A percentile compares a stretch with the other conserved stretches of the same genome.
Evolutionary conservation across 2,329 filamentous ascomycete genomes (phyloP).

Genomic region (Tricladium varicosporioides): DNA sequence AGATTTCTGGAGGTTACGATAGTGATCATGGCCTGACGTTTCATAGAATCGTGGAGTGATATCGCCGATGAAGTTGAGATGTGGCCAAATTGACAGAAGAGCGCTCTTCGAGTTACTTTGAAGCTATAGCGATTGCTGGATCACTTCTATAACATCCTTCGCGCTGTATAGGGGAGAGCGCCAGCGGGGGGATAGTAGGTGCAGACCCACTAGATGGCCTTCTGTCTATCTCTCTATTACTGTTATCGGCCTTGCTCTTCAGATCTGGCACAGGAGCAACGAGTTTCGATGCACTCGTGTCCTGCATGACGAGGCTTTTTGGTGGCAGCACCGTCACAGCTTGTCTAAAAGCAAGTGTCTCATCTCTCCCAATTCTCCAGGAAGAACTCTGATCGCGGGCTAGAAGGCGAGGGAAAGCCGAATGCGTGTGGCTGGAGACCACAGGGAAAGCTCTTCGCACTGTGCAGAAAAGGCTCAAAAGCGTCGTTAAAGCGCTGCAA

Average conservation of each 20-base stretch:
- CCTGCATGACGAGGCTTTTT: slow-evolving; percentile 15
- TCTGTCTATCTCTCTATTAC: neutral
- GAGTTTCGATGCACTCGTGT: slow-evolving; percentile 6
- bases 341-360: neutral
- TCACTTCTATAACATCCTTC: too few species aligned
- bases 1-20: neutral
- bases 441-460: slow-evolving; percentile 1
- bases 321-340: slow-evolving; percentile 1
- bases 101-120: too few species aligned
- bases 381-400: neutral
- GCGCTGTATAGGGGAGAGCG: too few species aligned
- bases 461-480: slow-evolving; percentile 5
- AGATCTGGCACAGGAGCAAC: neutral
- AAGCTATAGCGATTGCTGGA: too few species aligned
- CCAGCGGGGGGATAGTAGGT: too few species aligned
- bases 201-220: too few species aligned
- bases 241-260: neutral
- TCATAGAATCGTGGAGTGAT: neutral
- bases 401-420: neutral
- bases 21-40: neutral
- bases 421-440: slow-evolving; percentile 6
- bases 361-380: too few species aligned
- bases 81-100: neutral
- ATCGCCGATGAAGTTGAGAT: neutral
- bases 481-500: neutral